Base-by-base conservation (phyloP, 208 protist species). In the Leishmania mexicana region DNA sequence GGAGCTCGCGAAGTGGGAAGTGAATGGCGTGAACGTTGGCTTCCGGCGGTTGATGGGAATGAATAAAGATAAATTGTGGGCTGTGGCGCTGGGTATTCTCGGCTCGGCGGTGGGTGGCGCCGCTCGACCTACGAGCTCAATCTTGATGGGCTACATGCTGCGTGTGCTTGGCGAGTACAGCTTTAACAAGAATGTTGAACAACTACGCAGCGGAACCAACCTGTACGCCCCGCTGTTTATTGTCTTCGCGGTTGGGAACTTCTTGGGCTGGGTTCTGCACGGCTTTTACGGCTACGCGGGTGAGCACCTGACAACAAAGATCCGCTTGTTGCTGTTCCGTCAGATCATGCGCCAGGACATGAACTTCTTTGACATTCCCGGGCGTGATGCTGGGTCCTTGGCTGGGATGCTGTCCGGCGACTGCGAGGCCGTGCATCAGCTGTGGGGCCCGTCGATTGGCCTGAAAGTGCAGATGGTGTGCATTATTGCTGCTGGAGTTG, bases 311-410 rank as follows among this genome's bases (percentile, higher is more conserved):
- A 96, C 93, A 45, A 92, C 88, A 68, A 80, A 85, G 71, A 80
- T 96, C 28, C 91, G 93, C 71, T 84, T 87, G 6, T 81, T 89
- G 78, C 88, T 96, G 4, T 93, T 95, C 79, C 80, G 77, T n/a
- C 85, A 93, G 70, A 93, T 96, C 42, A 76, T 96, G 17, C 88
- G 92, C 3, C 94, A 97, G 78, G 94, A 97, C 81, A 93, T 95
- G 89, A 93, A 76, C 84, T 97, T 96, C 85, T 97, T 96, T 74
- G 94, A 97, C 79, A 93, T 86, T 62, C 90, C 89, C 4, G 87
- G 89, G 5, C 87, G 90, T 40, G 93, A 96, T 70, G 85, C 93
- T 10, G 93, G 91, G 38, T 88, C 85, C 7, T 86, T 96, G n/a
- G 81, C 88, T 11, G 88, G 88, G 24, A 92, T 96, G 87, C 90